Conservation (phyloP, 2,329 filamentous ascomycete genomes). For the Colletotrichum acutatum region DNA sequence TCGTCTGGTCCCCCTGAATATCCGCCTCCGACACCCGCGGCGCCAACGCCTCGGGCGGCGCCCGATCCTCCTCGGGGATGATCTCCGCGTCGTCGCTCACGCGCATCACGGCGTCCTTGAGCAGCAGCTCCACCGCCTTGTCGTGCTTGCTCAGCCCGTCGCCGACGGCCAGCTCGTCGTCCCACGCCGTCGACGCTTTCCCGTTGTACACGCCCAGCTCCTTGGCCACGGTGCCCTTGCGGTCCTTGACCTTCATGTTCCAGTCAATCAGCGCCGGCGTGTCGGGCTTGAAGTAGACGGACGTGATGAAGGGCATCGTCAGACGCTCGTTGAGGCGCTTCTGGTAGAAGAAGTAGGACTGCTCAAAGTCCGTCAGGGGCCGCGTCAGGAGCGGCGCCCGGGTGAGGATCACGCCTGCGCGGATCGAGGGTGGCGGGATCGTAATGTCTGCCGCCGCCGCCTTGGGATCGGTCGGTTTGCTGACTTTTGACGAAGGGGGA, state of each 20-base stretch:
- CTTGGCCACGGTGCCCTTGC: slow-evolving; percentile 77
- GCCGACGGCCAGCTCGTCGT: slow-evolving; percentile 87
- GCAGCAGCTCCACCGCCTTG: slow-evolving; percentile 72
- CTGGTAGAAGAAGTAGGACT: slow-evolving; percentile 96
- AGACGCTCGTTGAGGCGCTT: slow-evolving; percentile 95
- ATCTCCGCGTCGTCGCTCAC: slow-evolving; percentile 70
- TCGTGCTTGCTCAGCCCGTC: slow-evolving; percentile 74
- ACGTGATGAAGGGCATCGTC: slow-evolving; percentile 85
- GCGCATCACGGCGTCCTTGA: slow-evolving; percentile 78
- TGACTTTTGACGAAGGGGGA: slow-evolving; percentile 41
- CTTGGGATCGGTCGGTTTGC: slow-evolving; percentile 40
- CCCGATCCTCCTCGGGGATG: slow-evolving; percentile 67
- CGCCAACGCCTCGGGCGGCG: slow-evolving; percentile 76
- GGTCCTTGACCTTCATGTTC: slow-evolving; percentile 84
- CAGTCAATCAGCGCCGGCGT: slow-evolving; percentile 88
- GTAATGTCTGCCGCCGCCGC: slow-evolving; percentile 9
- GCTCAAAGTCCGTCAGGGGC: slow-evolving; percentile 86
- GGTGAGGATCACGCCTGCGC: slow-evolving; percentile 82
- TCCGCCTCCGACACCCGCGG: slow-evolving; percentile 83
- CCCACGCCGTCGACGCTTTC: slow-evolving; percentile 78
- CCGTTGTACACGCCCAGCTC: slow-evolving; percentile 89
- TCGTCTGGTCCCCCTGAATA: slow-evolving; percentile 75
- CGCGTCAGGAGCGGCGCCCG: slow-evolving; percentile 89
- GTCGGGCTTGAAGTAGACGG: slow-evolving; percentile 95
- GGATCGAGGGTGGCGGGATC: slow-evolving; percentile 57